phyloP scores from a whole-genome alignment of 768 basidiomycete genomes.

The Mycena haematopus region DNA sequence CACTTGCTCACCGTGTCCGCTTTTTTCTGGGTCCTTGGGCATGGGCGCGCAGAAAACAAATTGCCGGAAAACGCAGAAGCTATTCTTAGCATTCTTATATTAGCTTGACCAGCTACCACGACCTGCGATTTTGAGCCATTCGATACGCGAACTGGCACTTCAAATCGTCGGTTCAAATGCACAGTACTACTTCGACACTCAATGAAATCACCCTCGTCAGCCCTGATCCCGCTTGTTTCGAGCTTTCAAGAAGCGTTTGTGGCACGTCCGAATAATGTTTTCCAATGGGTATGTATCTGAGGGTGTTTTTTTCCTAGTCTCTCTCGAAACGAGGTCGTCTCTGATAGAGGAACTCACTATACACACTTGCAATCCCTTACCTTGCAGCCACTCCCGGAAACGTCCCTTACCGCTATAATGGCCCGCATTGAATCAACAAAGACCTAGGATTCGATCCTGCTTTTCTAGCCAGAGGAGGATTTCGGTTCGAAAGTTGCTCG shows the following conservation, averaged over 20 bases:
- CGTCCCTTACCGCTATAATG: background rate
- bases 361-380: background rate
- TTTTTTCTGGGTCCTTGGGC: slow-evolving; percentile 22
- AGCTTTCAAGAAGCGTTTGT: background rate
- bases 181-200: background rate
- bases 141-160: too few species aligned
- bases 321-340: background rate
- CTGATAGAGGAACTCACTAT: background rate
- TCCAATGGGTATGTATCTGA: too few species aligned
- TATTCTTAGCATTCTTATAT: too few species aligned
- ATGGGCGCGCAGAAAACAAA: background rate
- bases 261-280: background rate
- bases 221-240: background rate
- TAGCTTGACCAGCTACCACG: too few species aligned
- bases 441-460: too few species aligned
- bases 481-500: too few species aligned
- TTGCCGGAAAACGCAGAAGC: background rate
- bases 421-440: background rate
- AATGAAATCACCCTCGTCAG: background rate
- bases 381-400: background rate
- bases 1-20: background rate
- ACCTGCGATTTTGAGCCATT: too few species aligned
- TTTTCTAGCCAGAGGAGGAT: background rate
- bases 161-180: background rate
- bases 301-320: background rate